Percentiles rank a stretch among this genome's conserved stretches.
Evolutionary conservation across 2,329 filamentous ascomycete species (phyloP).

Genomic region (Diaporthe vexans): DNA sequence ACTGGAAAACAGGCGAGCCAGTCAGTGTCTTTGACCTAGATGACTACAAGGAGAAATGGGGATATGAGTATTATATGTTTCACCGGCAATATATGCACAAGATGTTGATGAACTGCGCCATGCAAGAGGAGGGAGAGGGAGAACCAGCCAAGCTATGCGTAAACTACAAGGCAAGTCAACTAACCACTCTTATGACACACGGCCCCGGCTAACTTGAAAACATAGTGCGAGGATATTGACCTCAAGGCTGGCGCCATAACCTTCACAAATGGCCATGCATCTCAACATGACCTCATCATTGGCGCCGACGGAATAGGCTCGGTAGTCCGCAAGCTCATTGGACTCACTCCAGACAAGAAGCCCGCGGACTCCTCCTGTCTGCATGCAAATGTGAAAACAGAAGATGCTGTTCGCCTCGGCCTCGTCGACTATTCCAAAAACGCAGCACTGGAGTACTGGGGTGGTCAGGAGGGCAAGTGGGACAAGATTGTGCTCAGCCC

Average conservation of each 20-base stretch:
- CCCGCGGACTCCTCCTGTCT: constrained; percentile 73
- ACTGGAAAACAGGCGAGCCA: constrained; percentile 78
- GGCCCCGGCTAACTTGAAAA: background rate
- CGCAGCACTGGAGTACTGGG: constrained; percentile 78
- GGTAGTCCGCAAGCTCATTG: constrained; percentile 72
- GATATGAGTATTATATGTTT: constrained; percentile 74
- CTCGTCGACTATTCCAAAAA: constrained; percentile 74
- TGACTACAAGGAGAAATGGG: constrained; percentile 77
- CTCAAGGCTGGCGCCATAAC: constrained; percentile 62
- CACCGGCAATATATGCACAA: constrained; percentile 66
- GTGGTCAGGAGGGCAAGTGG: constrained; percentile 72
- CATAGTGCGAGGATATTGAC: constrained; percentile 65
- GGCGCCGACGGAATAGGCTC: constrained; percentile 79
- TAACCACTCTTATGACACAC: background rate
- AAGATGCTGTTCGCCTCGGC: constrained; percentile 70
- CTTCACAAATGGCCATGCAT: constrained; percentile 66
- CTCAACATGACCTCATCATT: constrained; percentile 71
- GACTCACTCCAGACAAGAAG: constrained; percentile 71
- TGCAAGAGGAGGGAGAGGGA: constrained; percentile 36
- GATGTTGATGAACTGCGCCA: constrained; percentile 49
- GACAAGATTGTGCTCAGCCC: constrained; percentile 81
- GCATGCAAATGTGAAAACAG: constrained; percentile 74
- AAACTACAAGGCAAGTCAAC: constrained; percentile 64
- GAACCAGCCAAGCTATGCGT: constrained; percentile 59
- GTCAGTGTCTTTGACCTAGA: constrained; percentile 74